Conservation (phyloP, 2,329 filamentous ascomycete species). For the Xenosphaeropsis pyriputrescens region DNA sequence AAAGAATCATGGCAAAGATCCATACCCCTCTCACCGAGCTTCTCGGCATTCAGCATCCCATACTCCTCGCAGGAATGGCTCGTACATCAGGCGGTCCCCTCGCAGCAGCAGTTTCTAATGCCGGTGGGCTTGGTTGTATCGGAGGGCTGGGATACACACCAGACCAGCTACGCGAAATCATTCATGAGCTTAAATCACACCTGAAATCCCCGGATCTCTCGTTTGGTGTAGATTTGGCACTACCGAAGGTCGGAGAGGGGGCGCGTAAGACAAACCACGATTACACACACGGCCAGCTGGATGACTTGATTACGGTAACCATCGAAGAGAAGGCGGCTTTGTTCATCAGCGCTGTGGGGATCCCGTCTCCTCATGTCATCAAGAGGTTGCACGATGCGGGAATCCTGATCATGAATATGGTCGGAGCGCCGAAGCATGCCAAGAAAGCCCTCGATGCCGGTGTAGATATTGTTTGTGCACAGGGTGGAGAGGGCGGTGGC, state of each 20-base stretch:
- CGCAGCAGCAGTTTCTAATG: slow-evolving; percentile 70
- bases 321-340: slow-evolving; percentile 72
- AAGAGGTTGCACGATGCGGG: slow-evolving; percentile 64
- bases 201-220: slow-evolving; percentile 54
- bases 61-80: slow-evolving; percentile 91
- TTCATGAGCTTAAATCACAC: slow-evolving; percentile 71
- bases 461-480: slow-evolving; percentile 82
- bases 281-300: slow-evolving; percentile 80
- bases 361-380: slow-evolving; percentile 62
- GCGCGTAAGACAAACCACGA: slow-evolving; percentile 91
- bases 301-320: slow-evolving; percentile 76
- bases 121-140: slow-evolving; percentile 62
- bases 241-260: slow-evolving; percentile 73
- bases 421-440: slow-evolving; percentile 82
- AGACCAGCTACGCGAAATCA: slow-evolving; percentile 60
- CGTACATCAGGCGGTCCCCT: slow-evolving; percentile 64
- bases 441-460: slow-evolving; percentile 76
- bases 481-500: slow-evolving; percentile 86
- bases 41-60: slow-evolving; percentile 72
- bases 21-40: slow-evolving; percentile 66
- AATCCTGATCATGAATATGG: slow-evolving; percentile 93
- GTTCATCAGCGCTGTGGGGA: slow-evolving; percentile 80
- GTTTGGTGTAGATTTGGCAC: slow-evolving; percentile 82
- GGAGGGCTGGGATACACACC: slow-evolving; percentile 61
- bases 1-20: slow-evolving; percentile 28